Percentiles rank a stretch among this genome's conserved stretches.
Conservation (phyloP, 2,329 filamentous ascomycete genomes). For the Cytospora leucostoma region DNA sequence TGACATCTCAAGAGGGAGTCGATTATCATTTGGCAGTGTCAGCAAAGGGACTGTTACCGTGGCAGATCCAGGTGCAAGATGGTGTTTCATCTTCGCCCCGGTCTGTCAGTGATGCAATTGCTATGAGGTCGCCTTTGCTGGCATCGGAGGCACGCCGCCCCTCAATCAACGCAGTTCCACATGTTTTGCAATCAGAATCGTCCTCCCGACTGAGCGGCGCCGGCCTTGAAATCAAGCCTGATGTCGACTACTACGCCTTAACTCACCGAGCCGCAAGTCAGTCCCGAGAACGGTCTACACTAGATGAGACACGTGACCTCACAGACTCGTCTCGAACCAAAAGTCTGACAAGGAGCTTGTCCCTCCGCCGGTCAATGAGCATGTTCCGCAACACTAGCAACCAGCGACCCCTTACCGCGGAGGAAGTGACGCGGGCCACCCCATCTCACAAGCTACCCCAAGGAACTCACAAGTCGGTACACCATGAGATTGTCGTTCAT, state of each 20-base stretch:
- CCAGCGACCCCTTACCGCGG: constrained; percentile 1
- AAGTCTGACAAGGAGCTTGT: constrained; percentile 36
- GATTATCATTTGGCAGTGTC: constrained; percentile 58
- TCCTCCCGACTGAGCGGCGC: neutral
- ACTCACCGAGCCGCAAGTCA: constrained; percentile 37
- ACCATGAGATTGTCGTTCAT: constrained; percentile 55
- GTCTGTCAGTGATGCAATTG: neutral
- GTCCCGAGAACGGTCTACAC: neutral
- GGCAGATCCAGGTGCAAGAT: constrained; percentile 38
- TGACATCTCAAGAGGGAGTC: constrained; percentile 56
- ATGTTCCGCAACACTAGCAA: constrained; percentile 33
- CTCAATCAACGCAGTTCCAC: constrained; percentile 18
- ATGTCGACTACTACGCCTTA: constrained; percentile 57
- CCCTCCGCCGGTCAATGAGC: constrained; percentile 39
- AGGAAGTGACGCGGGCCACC: neutral
- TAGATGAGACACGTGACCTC: neutral
- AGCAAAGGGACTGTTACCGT: constrained; percentile 47
- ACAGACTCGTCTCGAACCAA: constrained; percentile 17
- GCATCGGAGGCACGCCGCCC: constrained; percentile 32
- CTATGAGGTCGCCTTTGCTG: constrained; percentile 34
- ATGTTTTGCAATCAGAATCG: constrained; percentile 2
- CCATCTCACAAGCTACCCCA: constrained; percentile 12
- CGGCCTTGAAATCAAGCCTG: constrained; percentile 48
- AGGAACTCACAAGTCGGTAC: constrained; percentile 32
- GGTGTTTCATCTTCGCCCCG: neutral